Base-by-base conservation (phyloP, 495 filamentous ascomycete species). In the Rostrohypoxylon terebratum region DNA sequence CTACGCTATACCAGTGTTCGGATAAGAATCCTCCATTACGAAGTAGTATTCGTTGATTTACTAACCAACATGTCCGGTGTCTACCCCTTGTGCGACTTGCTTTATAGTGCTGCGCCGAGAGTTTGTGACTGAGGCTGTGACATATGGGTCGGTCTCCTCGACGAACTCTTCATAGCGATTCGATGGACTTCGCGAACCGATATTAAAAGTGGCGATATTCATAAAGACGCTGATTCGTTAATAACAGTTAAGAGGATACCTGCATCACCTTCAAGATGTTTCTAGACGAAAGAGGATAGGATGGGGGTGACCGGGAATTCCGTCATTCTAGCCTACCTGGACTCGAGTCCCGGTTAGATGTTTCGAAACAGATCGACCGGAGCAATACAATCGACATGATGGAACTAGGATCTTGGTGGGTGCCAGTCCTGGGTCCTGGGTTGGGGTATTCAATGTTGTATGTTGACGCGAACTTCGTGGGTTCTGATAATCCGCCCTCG, bases 351-450 rank as follows among this genome's bases (percentile, higher is more conserved):
- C 23, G 51, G 44, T 53, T 34, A 59, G 18, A 64, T 73, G 70
- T 73, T 73, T 73, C 65, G 70, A 73, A 68, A 73, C 70, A 55
- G 63, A 73, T 73, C 65, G 70, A 36, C 70, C 60, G 64, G 65
- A 54, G 57, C 45, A 34, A 48, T 16, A 58, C 42, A 50, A 59
- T 54, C 20, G 3, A 51, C 64, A 65, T 53, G 70, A 53, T 55
- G 9, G 54, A 40, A 44, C 53, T 38, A 23, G 44, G 48, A 33
- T 25, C 48, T 62, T 59, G 64, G 64, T 25, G 40, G 57, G 55
- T 55, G 20, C 34, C 8, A 25, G 60, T 65, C n/a, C 20, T 54
- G 20, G 40, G 60, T 65, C n/a, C 20, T 54, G 20, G 40, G 58
- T 40, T 58, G 57, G 63, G 54, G 45, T 20, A 47, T 48, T 16